Base-by-base conservation (phyloP, 2,329 filamentous ascomycete genomes). In the Talaromyces funiculosus region DNA sequence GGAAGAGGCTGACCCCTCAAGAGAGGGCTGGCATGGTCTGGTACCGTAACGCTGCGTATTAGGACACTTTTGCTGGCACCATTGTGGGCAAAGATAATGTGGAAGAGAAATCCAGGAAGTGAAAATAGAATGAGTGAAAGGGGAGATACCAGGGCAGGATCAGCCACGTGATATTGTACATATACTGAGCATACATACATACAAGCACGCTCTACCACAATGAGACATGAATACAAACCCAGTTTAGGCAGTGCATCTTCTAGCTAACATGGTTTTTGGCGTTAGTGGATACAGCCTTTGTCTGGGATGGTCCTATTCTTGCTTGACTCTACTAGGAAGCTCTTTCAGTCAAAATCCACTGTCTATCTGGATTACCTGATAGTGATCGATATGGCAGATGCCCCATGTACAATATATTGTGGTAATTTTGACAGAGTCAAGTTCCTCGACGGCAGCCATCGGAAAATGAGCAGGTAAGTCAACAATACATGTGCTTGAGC, bases 1-100 rank as follows among this genome's bases (percentile, higher is more conserved):
- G 60, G 54, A 35, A 61, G 47, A 49, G 18, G 47, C 60, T 61
- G 5, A 61, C 54, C 14, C 45, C 55, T 20, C 54, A 49, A 8
- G 60, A 61, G 24, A 54, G 35, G 31, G 60, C 60, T 49, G 60
- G 60, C 5, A 43, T 53, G 38, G 55, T 61, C 31, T 61, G 54
- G 60, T 61, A 35, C 33, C 60, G 55, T 20, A 61, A 61, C 22
- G 43, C 22, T 16, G 43, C 43, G 24, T n/a, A 47, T 29, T 47
- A 45, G 12, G 14, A 16, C 26, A 12, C 20, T 12, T 43, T 22
- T 43, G 18, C 40, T 43, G 22, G 18, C 20, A 16, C 8, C 12
- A 20, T 12, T 40, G 38, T 20, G 38, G 18, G 12, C 42, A 45
- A 14, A 26, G 8, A 45, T 5, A 26, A 45, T 14, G 5, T 26